Conservation (phyloP, 441 rosid genomes). For the Gossypium schwendimanii region DNA sequence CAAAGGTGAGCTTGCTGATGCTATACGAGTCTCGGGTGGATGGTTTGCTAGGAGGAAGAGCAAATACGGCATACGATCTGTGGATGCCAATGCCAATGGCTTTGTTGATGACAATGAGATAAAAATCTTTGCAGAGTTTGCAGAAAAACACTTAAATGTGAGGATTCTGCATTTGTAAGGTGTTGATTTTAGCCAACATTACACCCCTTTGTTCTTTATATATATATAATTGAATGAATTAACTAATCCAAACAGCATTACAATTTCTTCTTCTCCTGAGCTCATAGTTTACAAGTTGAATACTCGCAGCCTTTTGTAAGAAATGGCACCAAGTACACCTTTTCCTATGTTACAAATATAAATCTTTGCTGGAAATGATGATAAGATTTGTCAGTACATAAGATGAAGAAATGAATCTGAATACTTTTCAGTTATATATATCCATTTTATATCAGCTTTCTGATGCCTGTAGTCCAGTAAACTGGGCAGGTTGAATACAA, state of each 20-base stretch:
- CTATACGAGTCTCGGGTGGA: conserved; percentile 24
- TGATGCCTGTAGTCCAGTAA: neutral
- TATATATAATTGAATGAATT: neutral
- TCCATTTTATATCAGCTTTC: neutral
- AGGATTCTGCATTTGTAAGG: neutral
- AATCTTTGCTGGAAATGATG: neutral
- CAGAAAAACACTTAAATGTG: conserved; percentile 2
- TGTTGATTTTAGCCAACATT: neutral
- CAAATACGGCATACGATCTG: conserved; percentile 16
- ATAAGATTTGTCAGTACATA: neutral
- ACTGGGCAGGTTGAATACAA: neutral
- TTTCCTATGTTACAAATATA: neutral
- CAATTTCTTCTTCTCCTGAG: neutral
- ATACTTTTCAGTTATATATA: neutral
- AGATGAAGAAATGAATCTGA: neutral
- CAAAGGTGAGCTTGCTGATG: conserved; percentile 30
- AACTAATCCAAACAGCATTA: neutral
- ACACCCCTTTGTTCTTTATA: neutral
- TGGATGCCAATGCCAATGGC: conserved; percentile 31
- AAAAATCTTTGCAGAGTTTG: conserved; percentile 10
- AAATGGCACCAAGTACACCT: too few species aligned
- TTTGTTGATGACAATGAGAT: conserved; percentile 33
- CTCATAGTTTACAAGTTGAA: neutral
- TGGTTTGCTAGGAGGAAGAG: conserved; percentile 32
- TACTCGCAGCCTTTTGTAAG: neutral